Percentiles rank a stretch among this genome's conserved stretches.
Evolutionary conservation across 331 rosid genomes (phyloP).

Genomic region (Pyrus hybrid): DNA sequence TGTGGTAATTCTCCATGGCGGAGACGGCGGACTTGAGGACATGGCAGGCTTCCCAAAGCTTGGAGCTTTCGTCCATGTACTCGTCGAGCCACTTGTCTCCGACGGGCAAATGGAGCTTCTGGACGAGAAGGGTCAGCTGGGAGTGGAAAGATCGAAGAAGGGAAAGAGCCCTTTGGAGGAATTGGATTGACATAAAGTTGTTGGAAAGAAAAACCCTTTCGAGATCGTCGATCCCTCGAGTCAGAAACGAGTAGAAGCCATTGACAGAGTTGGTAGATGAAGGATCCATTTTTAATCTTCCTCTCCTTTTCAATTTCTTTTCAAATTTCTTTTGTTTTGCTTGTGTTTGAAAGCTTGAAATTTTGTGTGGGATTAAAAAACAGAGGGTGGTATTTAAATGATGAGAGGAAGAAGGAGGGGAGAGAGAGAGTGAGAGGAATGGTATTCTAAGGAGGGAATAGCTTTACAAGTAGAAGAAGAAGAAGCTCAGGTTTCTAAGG

Average conservation of each 20-base stretch:
- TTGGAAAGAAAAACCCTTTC: constrained; percentile 68
- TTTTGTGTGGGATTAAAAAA: constrained; percentile 7
- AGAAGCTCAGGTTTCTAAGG: constrained; percentile 84
- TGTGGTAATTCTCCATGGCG: constrained; percentile 67
- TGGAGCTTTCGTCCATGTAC: constrained; percentile 97
- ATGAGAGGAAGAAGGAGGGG: too few relatives aligned
- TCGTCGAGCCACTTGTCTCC: constrained; percentile 99
- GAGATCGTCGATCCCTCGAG: constrained; percentile 94
- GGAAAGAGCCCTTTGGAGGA: constrained; percentile 83
- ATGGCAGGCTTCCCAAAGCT: constrained; percentile 98
- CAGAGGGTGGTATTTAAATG: constrained; percentile 55
- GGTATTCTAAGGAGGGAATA: constrained; percentile 45
- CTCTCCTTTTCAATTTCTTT: background rate
- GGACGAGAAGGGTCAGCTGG: constrained; percentile 81
- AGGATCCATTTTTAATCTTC: constrained; percentile 57
- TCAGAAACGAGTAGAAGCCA: constrained; percentile 83
- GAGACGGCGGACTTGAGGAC: constrained; percentile 92
- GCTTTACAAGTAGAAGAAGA: constrained; percentile 49
- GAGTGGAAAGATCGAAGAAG: constrained; percentile 90
- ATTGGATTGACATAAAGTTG: constrained; percentile 97
- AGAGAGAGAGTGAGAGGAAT: constrained; percentile 8
- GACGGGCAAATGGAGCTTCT: constrained; percentile 86
- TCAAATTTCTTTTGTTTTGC: background rate
- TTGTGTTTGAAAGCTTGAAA: background rate
- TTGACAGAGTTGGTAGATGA: constrained; percentile 94